Evolutionary conservation across 306 rosid species (phyloP), one percentile per base, ranked within the genome.

Genomic region (Sesbania bispinosa): DNA sequence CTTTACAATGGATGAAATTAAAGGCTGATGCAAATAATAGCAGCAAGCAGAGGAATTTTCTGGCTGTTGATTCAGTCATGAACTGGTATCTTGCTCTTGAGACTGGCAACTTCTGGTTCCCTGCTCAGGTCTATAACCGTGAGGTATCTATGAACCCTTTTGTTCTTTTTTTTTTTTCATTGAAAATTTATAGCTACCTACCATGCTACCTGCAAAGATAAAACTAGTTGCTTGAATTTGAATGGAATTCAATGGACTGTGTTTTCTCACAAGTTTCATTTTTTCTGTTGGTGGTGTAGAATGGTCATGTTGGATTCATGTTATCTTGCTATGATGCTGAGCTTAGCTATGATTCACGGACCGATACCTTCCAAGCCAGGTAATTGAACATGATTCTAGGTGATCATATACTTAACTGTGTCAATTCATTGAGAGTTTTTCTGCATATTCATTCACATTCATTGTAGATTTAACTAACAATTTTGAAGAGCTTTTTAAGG

Each of bases 311-410:
- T 64, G 96, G 92, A 62, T 92, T 92, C 73, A 76, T 92, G 84
- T 70, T 92, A 83, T 92, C 98, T 52, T 92, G 98, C 85, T 92
- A 92, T 77, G 98, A 92, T 82, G 95, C 98, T 50, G 85, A 89
- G 55, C 52, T 92, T 70, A 81, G 90, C 84, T 92, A 89, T 68
- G 95, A 92, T 81, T 81, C 79, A 1, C 79, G 39, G 50, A 77
- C 81, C 9, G 84, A 88, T 74, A 83, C 92, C 73, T 92, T 89
- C 76, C 89, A 85, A 85, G 98, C 98, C 58, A 89, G 95, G 98
- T 89, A 84, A 52, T 58, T 80, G 46, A 48, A 76, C 59, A 13
- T 62, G 67, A 36, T 68, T 26, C 20, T n/a, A 6, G 63, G 7
- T 58, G 50, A 57, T 63, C 74, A 29, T 51, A 14, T 50, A 27